Conservation (phyloP, 371 early-diverging fungal genomes). For the Lichtheimia corymbifera region DNA sequence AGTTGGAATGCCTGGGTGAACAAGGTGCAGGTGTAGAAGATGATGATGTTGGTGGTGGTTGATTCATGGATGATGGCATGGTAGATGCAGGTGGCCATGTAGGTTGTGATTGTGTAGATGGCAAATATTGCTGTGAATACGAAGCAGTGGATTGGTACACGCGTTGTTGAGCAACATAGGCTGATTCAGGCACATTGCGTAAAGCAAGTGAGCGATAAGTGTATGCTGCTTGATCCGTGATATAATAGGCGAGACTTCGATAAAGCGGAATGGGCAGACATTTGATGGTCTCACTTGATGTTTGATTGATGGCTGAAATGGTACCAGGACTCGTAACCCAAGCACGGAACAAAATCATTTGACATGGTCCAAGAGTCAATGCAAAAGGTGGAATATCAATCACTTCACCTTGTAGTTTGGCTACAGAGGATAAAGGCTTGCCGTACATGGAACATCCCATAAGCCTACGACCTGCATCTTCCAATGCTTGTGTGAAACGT, state of each 20-base stretch:
- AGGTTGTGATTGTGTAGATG: neutral
- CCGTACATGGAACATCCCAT: conserved; percentile 24
- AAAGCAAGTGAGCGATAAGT: conserved; percentile 11
- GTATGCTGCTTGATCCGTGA: conserved; percentile 26
- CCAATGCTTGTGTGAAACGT: conserved; percentile 25
- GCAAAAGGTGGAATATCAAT: conserved; percentile 42
- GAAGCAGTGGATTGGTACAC: conserved; percentile 18
- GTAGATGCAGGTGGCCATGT: neutral
- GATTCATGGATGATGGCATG: neutral
- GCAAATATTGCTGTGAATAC: neutral
- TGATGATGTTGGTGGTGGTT: neutral
- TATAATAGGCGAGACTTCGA: conserved; percentile 22
- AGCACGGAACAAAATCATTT: conserved; percentile 38
- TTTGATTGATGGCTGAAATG: conserved; percentile 36
- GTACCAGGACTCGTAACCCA: conserved; percentile 33
- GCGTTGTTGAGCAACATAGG: conserved; percentile 18
- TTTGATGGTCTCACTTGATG: conserved; percentile 27
- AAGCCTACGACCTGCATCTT: conserved; percentile 22
- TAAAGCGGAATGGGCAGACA: conserved; percentile 39
- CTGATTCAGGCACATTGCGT: conserved; percentile 18
- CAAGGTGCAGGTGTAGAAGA: neutral
- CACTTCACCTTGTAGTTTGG: conserved; percentile 30
- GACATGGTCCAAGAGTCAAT: conserved; percentile 32
- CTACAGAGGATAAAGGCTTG: conserved; percentile 24
- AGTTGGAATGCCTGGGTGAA: neutral